Percentiles rank a stretch among this genome's conserved stretches.
Conservation (phyloP, 805 yeast genomes). For the Kodamaea lidongshanica region DNA sequence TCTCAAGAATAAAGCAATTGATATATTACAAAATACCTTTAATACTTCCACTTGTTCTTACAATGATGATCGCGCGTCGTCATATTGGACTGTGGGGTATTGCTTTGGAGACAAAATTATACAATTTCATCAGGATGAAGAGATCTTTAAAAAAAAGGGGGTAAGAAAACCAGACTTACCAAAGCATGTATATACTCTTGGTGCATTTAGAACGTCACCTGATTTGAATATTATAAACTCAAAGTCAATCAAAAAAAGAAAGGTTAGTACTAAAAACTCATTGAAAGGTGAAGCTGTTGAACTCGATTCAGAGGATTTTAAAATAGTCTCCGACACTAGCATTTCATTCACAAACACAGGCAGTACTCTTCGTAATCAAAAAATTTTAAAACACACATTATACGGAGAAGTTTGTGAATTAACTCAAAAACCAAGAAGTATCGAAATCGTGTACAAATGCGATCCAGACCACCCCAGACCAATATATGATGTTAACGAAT, state of each 20-base stretch:
- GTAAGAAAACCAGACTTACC: slow-evolving; percentile 29
- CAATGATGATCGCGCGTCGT: slow-evolving; percentile 23
- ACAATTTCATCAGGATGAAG: slow-evolving; percentile 41
- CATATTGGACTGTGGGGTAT: slow-evolving; percentile 51
- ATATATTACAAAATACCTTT: slow-evolving; percentile 14
- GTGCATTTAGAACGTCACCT: slow-evolving; percentile 26
- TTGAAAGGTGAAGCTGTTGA: neutral
- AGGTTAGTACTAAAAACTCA: slow-evolving; percentile 1
- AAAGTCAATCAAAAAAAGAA: neutral
- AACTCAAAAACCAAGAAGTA: slow-evolving; percentile 45
- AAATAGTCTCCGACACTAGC: neutral
- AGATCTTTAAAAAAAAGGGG: slow-evolving; percentile 17
- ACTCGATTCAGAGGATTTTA: neutral
- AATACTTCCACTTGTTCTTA: slow-evolving; percentile 18
- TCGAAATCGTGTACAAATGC: slow-evolving; percentile 55
- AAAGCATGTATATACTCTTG: slow-evolving; percentile 28
- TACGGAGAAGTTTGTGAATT: slow-evolving; percentile 57
- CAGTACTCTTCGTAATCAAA: slow-evolving; percentile 15
- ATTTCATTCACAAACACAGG: neutral
- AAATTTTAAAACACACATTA: slow-evolving; percentile 33
- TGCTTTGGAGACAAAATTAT: slow-evolving; percentile 44
- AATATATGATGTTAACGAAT: slow-evolving; percentile 43
- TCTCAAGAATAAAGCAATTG: slow-evolving; percentile 15
- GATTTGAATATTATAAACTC: no score
- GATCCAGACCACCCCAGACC: slow-evolving; percentile 24